phyloP scores from a whole-genome alignment of 257 asterid genomes.

The Solanum chiquidenum region DNA sequence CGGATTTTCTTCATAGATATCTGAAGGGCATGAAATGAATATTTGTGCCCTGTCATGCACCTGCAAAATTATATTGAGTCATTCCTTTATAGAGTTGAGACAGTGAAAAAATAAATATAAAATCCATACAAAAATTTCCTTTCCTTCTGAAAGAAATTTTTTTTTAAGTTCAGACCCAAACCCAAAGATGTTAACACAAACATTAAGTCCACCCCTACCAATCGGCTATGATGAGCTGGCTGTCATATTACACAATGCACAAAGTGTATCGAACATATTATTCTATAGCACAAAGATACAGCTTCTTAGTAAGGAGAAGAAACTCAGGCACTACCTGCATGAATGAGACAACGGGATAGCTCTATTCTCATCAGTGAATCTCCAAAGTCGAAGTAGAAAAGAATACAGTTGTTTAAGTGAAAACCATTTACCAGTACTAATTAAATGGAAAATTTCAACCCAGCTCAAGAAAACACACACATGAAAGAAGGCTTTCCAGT shows the following conservation, averaged over 20 bases:
- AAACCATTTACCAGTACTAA: neutral
- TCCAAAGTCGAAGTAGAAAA: neutral
- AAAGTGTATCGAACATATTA: neutral
- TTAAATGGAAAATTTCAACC: neutral
- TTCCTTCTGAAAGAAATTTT: neutral
- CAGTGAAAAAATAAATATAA: neutral
- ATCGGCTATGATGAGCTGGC: neutral
- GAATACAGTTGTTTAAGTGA: neutral
- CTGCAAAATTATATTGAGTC: constrained; percentile 23
- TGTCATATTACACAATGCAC: neutral
- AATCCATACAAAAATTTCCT: neutral
- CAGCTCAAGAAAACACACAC: neutral
- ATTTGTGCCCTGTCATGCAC: constrained; percentile 98
- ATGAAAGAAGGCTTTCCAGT: neutral
- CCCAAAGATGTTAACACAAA: neutral
- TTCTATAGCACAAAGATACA: neutral
- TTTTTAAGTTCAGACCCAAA: neutral
- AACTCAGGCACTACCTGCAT: neutral
- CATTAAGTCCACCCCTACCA: neutral
- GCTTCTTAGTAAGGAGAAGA: neutral
- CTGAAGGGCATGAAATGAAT: constrained; percentile 59
- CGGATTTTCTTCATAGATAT: constrained; percentile 42
- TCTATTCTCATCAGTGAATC: neutral
- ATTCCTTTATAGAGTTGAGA: neutral
- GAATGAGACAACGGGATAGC: neutral